phyloP scores from a whole-genome alignment of 768 basidiomycete genomes.

The Leccinum boreale region DNA sequence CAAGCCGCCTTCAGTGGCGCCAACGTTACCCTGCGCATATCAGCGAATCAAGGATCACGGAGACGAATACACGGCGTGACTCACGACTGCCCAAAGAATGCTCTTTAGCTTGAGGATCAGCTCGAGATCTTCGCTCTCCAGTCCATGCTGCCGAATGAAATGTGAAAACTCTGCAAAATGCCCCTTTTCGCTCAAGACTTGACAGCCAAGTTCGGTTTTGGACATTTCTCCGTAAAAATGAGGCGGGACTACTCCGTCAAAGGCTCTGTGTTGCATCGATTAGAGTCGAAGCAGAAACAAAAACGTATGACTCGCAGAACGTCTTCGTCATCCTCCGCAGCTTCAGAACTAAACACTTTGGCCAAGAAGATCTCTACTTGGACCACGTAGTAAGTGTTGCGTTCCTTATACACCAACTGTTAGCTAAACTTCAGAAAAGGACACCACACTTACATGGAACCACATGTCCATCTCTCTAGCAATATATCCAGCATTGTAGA shows the following conservation, averaged over 20 bases:
- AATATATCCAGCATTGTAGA: slow-evolving; percentile 90
- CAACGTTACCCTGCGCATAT: slow-evolving; percentile 79
- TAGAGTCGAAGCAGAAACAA: neutral
- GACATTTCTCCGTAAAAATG: slow-evolving; percentile 99
- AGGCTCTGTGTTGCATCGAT: slow-evolving; percentile 43
- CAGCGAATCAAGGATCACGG: neutral
- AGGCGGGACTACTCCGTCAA: slow-evolving; percentile 84
- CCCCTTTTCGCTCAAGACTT: slow-evolving; percentile 83
- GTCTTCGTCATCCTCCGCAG: slow-evolving; percentile 66
- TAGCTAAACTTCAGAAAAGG: slow-evolving; percentile 1
- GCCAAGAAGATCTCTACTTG: slow-evolving; percentile 91
- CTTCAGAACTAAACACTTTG: slow-evolving; percentile 60
- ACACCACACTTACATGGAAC: slow-evolving; percentile 69
- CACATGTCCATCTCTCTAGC: slow-evolving; percentile 94
- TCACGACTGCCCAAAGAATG: slow-evolving; percentile 93
- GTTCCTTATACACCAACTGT: slow-evolving; percentile 57
- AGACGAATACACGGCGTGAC: slow-evolving; percentile 29
- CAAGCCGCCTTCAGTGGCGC: slow-evolving; percentile 86
- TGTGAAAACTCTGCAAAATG: slow-evolving; percentile 90
- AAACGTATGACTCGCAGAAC: slow-evolving; percentile 39
- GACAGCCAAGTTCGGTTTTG: slow-evolving; percentile 93
- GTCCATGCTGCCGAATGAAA: slow-evolving; percentile 82
- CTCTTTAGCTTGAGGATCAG: slow-evolving; percentile 90
- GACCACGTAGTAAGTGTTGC: slow-evolving; percentile 90
- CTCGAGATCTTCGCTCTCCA: slow-evolving; percentile 79